Evolutionary conservation across 306 rosid species (phyloP), one percentile per base, ranked within the genome.

Genomic region (Calophaca sinica): DNA sequence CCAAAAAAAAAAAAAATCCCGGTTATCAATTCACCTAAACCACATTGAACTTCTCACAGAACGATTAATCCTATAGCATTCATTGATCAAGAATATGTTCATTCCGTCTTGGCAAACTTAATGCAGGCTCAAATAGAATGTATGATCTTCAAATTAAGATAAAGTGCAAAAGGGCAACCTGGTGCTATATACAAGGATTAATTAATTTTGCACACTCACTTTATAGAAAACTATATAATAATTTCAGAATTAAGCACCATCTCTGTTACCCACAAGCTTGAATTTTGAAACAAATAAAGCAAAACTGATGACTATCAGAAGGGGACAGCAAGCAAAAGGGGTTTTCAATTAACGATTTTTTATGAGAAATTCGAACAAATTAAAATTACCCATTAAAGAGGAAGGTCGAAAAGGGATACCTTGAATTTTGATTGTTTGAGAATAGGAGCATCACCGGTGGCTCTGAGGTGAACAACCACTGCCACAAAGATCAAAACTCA

Each of bases 361-460:
- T 15, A 63, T 39, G 32, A 61, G 41, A 49, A 64, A 33, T 8
- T 46, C 26, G 50, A 46, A 68, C 20, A 79, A 33, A 32, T 55
- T 35, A 49, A 41, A 55, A 2, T 6, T 7, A 31, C 45, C 65
- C 46, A 68, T 13, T 51, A 73, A 59, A 68, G 31, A 33, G 53
- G 14, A 75, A 62, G 39, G 57, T 38, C 3, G 14, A 64, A 67
- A 64, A 71, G 5, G 14, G 62, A 61, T 60, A 91, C 97, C 99
- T 94, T 94, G 81, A 94, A 94, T 72, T 94, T 94, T 6, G 96
- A 80, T 87, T 91, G 97, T 77, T 92, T 90, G 83, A 92, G 96
- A 52, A 94, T 94, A 58, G 96, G 97, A 51, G 99, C 99, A 90
- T 92, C 96, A 29, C 97, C 97, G 14, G 97, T 94, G 79, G 99